phyloP scores from a whole-genome alignment of 306 rosid genomes.

The Sophora flavescens region DNA sequence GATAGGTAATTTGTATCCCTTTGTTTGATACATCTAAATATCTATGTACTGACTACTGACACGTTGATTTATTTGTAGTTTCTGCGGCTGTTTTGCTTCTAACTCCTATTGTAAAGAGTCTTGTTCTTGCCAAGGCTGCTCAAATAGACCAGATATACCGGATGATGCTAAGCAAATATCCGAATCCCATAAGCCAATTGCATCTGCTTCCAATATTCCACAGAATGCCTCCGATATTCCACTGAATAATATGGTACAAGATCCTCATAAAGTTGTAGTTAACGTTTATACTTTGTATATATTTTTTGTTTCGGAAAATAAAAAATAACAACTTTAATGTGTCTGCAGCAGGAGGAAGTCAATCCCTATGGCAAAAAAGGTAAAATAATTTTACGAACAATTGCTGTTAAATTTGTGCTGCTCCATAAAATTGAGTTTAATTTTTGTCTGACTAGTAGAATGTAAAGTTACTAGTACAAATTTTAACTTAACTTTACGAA shows the following conservation, averaged over 20 bases:
- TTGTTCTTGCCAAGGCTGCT: constrained; percentile 68
- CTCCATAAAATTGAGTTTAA: neutral
- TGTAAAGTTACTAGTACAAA: too few species aligned
- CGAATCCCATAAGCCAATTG: constrained; percentile 56
- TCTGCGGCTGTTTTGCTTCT: constrained; percentile 64
- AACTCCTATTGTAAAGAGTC: constrained; percentile 48
- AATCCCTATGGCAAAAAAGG: constrained; percentile 54
- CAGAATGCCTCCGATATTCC: constrained; percentile 36
- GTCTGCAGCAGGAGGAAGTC: constrained; percentile 50
- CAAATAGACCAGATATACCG: constrained; percentile 49
- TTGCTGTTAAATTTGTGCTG: neutral
- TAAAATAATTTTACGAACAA: constrained; percentile 7
- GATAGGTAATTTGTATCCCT: too few species aligned
- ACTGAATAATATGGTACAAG: constrained; percentile 43
- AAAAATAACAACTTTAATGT: constrained; percentile 7
- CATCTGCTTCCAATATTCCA: constrained; percentile 60
- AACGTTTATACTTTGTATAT: neutral
- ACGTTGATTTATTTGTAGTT: constrained; percentile 41
- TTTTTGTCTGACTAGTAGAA: neutral
- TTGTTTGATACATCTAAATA: too few species aligned
- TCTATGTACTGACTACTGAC: neutral
- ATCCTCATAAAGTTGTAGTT: neutral
- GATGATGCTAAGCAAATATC: constrained; percentile 38
- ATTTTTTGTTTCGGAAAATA: constrained; percentile 21
- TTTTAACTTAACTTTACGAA: too few species aligned